phyloP scores from a whole-genome alignment of 1,139 yeast species.

The Casaregolazyma lundiana region DNA sequence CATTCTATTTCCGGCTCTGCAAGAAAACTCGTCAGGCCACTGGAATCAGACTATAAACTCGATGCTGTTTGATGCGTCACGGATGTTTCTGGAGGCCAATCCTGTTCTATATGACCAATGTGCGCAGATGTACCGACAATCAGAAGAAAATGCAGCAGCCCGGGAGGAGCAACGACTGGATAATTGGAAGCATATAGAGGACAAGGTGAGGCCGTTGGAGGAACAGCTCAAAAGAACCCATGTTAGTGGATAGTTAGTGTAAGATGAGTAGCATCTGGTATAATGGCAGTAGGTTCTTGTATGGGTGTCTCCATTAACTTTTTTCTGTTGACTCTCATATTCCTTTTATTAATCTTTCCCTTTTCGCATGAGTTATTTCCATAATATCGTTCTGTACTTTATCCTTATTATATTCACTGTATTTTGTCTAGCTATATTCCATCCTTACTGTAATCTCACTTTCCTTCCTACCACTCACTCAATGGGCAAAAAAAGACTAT shows the following conservation, averaged over 20 bases:
- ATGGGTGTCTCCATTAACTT: too few relatives aligned
- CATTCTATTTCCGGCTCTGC: slow-evolving; percentile 82
- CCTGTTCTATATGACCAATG: slow-evolving; percentile 91
- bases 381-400: too few relatives aligned
- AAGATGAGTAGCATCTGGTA: background rate
- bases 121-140: slow-evolving; percentile 75
- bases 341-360: too few relatives aligned
- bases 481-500: slow-evolving; percentile 39
- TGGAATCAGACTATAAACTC: slow-evolving; percentile 95
- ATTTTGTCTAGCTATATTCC: background rate
- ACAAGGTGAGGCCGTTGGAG: slow-evolving; percentile 8
- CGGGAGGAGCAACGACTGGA: slow-evolving; percentile 57
- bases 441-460: background rate
- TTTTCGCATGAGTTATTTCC: too few relatives aligned
- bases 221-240: slow-evolving; percentile 8
- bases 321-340: too few relatives aligned
- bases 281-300: too few relatives aligned
- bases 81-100: slow-evolving; percentile 90
- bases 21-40: slow-evolving; percentile 58
- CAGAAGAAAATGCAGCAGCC: slow-evolving; percentile 59
- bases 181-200: slow-evolving; percentile 54
- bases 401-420: too few relatives aligned
- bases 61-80: slow-evolving; percentile 84
- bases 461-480: background rate
- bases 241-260: slow-evolving; percentile 1